Evolutionary conservation across 768 basidiomycete species (phyloP).

Genomic region (Lanmaoa rubissima): DNA sequence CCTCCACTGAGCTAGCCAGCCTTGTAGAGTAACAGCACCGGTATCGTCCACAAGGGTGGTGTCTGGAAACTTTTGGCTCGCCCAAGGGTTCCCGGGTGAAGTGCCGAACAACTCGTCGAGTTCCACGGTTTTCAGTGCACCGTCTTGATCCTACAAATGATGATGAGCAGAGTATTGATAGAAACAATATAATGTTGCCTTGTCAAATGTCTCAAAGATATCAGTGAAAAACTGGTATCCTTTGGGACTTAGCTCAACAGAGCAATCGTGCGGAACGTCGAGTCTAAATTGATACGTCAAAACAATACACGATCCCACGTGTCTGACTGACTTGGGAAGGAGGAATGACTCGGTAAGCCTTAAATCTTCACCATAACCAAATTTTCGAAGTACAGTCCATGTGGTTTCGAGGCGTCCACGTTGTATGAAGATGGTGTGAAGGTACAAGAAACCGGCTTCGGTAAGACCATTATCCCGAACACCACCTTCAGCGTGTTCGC

Average conservation of each 20-base stretch:
- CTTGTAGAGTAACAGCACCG: constrained; percentile 92
- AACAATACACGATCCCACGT: not conserved
- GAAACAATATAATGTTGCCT: constrained; percentile 43
- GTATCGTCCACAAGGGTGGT: constrained; percentile 84
- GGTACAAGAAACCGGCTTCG: constrained; percentile 88
- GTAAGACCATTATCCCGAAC: constrained; percentile 82
- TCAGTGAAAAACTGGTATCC: constrained; percentile 98
- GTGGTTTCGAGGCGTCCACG: constrained; percentile 94
- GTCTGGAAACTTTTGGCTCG: constrained; percentile 85
- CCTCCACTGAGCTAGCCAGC: constrained; percentile 99
- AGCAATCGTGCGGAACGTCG: constrained; percentile 91
- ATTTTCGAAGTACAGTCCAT: constrained; percentile 93
- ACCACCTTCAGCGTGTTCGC: constrained; percentile 70
- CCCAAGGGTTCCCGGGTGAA: constrained; percentile 97
- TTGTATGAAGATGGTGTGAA: constrained; percentile 97
- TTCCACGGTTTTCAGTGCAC: constrained; percentile 80
- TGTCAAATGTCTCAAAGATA: constrained; percentile 93
- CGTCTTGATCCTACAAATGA: constrained; percentile 80
- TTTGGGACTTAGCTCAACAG: constrained; percentile 89
- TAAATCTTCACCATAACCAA: constrained; percentile 95
- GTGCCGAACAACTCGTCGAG: constrained; percentile 90
- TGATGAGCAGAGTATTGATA: not conserved
- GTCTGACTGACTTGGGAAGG: constrained; percentile 70
- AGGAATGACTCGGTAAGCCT: constrained; percentile 86
- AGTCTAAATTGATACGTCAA: constrained; percentile 52